Conservation (phyloP, 1,284 basidiomycete genomes). For the Ganoderma leucocontextum region DNA sequence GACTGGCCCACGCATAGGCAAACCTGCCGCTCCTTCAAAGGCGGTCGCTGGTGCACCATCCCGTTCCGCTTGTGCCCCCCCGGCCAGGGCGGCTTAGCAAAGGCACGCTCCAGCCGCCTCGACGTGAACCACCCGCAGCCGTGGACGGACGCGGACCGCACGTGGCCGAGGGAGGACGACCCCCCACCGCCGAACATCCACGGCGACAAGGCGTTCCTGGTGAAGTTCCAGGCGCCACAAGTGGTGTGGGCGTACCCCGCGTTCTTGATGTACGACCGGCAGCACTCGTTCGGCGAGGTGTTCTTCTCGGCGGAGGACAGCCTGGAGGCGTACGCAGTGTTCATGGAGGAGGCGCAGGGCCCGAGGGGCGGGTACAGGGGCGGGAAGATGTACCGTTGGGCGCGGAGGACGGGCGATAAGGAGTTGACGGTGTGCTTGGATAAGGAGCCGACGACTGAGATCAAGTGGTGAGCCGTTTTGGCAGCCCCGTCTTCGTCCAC, state of each 20-base stretch:
- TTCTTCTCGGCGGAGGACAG: conserved; percentile 36
- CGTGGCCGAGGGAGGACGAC: conserved; percentile 1
- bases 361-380: conserved; percentile 32
- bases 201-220: conserved; percentile 47
- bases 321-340: conserved; percentile 27
- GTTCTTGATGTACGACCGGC: conserved; percentile 49
- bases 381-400: conserved; percentile 45
- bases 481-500: too few relatives aligned
- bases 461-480: conserved; percentile 30
- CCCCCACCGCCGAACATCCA: conserved; percentile 44
- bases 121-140: conserved; percentile 5
- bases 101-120: conserved; percentile 22
- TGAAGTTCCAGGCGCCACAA: conserved; percentile 48
- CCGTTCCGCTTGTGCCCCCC: conserved; percentile 35
- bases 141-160: background rate
- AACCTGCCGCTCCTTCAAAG: conserved; percentile 49
- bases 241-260: conserved; percentile 31
- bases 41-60: conserved; percentile 48
- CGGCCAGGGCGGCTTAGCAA: conserved; percentile 24
- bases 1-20: conserved; percentile 52
- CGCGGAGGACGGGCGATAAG: conserved; percentile 39
- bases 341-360: conserved; percentile 31
- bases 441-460: conserved; percentile 28
- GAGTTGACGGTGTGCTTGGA: conserved; percentile 41
- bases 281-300: conserved; percentile 44